A percentile compares a stretch with the other conserved stretches of the same genome.
phyloP scores from a whole-genome alignment of 768 basidiomycete genomes.

The Phlebiopsis gigantea region DNA sequence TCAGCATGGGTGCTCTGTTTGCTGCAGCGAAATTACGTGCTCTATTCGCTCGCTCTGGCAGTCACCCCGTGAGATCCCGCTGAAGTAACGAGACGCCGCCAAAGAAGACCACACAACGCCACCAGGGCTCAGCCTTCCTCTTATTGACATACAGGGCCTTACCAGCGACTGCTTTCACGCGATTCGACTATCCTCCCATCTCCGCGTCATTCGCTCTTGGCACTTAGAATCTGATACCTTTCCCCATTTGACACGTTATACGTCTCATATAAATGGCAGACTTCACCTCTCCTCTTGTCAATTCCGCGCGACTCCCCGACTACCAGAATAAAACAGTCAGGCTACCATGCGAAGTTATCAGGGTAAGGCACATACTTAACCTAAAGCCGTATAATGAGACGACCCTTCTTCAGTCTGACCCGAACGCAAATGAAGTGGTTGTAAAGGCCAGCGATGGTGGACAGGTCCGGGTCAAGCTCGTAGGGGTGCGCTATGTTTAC shows the following conservation, averaged over 20 bases:
- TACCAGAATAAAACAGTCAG: not conserved
- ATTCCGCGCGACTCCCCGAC: conserved; percentile 4
- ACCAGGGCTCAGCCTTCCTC: not conserved
- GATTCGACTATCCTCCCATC: not conserved
- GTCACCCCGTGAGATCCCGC: too few relatives aligned
- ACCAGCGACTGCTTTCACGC: not conserved
- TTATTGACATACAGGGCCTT: not conserved
- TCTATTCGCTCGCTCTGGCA: too few relatives aligned
- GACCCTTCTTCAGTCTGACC: too few relatives aligned
- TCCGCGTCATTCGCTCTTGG: not conserved
- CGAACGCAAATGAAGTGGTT: conserved; percentile 3
- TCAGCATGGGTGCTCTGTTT: too few relatives aligned
- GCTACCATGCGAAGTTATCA: conserved; percentile 1
- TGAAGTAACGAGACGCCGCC: too few relatives aligned
- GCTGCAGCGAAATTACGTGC: too few relatives aligned
- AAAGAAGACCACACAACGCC: conserved; percentile 1
- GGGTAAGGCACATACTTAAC: not conserved
- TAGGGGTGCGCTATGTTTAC: not conserved
- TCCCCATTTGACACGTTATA: not conserved
- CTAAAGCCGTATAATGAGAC: too few relatives aligned
- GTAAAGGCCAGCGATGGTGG: conserved; percentile 3
- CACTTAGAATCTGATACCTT: not conserved
- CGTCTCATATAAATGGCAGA: not conserved
- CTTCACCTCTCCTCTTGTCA: conserved; percentile 1
- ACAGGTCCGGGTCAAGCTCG: conserved; percentile 2